A percentile compares a stretch with the other conserved stretches of the same genome.
phyloP scores from a whole-genome alignment of 2,329 filamentous ascomycete species.

The Apiospora aurea region DNA sequence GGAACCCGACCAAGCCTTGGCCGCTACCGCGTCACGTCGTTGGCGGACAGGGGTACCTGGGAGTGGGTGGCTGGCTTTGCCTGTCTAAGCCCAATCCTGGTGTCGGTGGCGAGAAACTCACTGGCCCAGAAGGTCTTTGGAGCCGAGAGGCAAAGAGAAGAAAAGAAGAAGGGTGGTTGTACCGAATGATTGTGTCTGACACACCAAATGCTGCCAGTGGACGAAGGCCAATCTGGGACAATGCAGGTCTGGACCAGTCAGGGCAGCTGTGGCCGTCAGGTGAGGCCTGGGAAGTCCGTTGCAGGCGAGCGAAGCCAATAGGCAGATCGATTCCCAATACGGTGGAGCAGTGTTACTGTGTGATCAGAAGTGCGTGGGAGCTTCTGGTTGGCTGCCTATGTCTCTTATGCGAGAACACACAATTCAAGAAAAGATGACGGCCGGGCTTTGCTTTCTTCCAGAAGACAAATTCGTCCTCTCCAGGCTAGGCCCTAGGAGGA shows the following conservation, averaged over 20 bases:
- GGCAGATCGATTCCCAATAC: constrained; percentile 34
- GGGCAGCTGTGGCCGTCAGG: constrained; percentile 24
- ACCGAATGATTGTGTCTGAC: constrained; percentile 25
- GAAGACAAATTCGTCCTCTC: constrained; percentile 1
- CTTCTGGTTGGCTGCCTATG: constrained; percentile 37
- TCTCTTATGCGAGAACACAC: constrained; percentile 22
- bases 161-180: constrained; percentile 24
- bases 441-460: not conserved
- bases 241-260: constrained; percentile 12
- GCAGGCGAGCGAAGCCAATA: constrained; percentile 37
- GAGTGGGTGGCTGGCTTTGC: constrained; percentile 26
- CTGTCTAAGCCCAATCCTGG: constrained; percentile 28
- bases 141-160: not conserved
- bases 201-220: constrained; percentile 23
- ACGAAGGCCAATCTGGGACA: constrained; percentile 19
- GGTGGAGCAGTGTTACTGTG: constrained; percentile 42
- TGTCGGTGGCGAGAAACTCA: constrained; percentile 28
- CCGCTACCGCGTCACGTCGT: constrained; percentile 27
- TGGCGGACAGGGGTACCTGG: constrained; percentile 27
- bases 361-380: constrained; percentile 39
- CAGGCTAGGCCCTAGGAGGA: not conserved
- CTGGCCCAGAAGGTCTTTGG: constrained; percentile 25
- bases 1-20: constrained; percentile 27
- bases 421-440: constrained; percentile 2
- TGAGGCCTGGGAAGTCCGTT: constrained; percentile 32